These are phyloP conservation scores for Syzygium malaccense DNA, from an alignment of 441 rosid species.

Conservation along the genomic window DNA sequence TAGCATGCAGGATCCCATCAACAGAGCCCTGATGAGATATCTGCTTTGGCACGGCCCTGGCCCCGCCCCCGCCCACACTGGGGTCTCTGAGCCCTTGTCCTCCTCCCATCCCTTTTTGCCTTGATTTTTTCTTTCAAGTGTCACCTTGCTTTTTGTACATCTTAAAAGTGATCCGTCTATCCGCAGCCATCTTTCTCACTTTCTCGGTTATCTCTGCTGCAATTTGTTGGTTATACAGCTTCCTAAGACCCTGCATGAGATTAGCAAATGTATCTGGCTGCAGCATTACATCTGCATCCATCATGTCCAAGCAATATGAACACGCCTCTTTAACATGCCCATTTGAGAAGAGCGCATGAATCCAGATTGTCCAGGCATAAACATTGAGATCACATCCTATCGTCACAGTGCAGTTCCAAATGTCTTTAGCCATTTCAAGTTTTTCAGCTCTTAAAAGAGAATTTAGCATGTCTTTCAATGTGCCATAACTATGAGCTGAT, in stretches of 20 bases:
- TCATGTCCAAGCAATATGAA: constrained; percentile 71
- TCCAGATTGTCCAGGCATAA: constrained; percentile 84
- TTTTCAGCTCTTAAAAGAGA: constrained; percentile 51
- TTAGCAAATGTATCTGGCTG: constrained; percentile 71
- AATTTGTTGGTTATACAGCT: constrained; percentile 52
- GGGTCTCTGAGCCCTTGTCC: constrained; percentile 44
- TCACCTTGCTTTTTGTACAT: constrained; percentile 78
- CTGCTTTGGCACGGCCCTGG: constrained; percentile 17
- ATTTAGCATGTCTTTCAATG: constrained; percentile 54
- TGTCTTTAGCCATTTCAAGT: constrained; percentile 70
- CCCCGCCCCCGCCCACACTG: constrained; percentile 28
- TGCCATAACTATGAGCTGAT: constrained; percentile 52
- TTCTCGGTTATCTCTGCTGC: constrained; percentile 80
- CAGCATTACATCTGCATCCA: constrained; percentile 67
- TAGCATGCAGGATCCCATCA: not conserved
- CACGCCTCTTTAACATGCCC: constrained; percentile 82
- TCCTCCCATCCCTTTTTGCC: constrained; percentile 40
- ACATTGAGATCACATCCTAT: constrained; percentile 65
- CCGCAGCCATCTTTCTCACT: constrained; percentile 80
- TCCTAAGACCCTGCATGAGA: constrained; percentile 71
- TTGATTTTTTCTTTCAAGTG: constrained; percentile 50
- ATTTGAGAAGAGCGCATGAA: constrained; percentile 65
- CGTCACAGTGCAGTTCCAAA: constrained; percentile 54
- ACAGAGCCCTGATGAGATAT: not conserved
- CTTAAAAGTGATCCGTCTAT: constrained; percentile 59